Conservation (phyloP, 1,284 basidiomycete species). For the Apiotrichum mycotoxinovorans region DNA sequence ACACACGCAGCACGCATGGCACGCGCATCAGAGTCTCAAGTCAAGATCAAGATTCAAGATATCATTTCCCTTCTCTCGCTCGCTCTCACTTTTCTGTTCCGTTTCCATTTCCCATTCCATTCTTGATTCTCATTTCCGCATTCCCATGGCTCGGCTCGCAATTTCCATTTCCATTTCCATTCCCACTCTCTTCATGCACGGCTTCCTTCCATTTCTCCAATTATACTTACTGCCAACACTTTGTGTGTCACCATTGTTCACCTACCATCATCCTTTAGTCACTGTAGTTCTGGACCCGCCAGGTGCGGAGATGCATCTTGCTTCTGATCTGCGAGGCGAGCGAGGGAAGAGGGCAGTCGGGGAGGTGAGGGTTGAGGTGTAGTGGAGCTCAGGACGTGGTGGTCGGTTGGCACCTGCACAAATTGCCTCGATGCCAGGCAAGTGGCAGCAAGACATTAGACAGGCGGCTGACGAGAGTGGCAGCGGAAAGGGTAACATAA, state of each 20-base stretch:
- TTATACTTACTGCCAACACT: not conserved
- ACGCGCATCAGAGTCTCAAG: not conserved
- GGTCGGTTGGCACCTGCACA: too few species aligned
- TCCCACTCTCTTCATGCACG: not conserved
- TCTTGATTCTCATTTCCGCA: not conserved
- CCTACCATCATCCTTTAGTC: conserved; percentile 1
- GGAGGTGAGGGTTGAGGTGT: too few species aligned
- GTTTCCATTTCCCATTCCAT: too few species aligned
- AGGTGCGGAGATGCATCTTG: conserved; percentile 3
- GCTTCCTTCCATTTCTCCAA: not conserved
- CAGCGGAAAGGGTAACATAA: too few species aligned
- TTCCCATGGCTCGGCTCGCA: too few species aligned
- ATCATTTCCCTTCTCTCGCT: not conserved
- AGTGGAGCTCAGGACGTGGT: too few species aligned
- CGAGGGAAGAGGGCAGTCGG: too few species aligned
- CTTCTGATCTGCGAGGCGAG: not conserved
- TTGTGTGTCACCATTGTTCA: conserved; percentile 4
- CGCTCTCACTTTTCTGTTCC: too few species aligned
- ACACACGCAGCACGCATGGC: not conserved
- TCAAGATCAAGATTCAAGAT: not conserved
- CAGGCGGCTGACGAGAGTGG: too few species aligned
- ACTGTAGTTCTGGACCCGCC: conserved; percentile 4
- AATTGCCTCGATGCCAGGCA: too few species aligned
- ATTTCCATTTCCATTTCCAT: not conserved
- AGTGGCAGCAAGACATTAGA: too few species aligned